phyloP scores from a whole-genome alignment of 2,329 filamentous ascomycete genomes.

The Penicillium fuscoglaucum region DNA sequence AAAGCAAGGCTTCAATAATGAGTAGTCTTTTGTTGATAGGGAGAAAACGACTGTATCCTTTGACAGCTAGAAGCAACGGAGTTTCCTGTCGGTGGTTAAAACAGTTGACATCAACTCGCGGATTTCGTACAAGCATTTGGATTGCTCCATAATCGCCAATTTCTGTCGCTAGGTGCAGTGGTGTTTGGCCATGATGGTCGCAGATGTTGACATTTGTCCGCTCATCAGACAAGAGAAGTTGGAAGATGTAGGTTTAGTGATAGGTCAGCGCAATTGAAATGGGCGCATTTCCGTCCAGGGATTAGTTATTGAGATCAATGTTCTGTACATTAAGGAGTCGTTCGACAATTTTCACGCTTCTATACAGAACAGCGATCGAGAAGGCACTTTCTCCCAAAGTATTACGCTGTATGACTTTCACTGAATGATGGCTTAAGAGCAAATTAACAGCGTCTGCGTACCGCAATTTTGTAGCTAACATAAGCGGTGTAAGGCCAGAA shows the following conservation, averaged over 20 bases:
- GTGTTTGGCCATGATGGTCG: slow-evolving; percentile 1
- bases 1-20: slow-evolving; percentile 3
- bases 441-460: slow-evolving; percentile 1
- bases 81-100: neutral
- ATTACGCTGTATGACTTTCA: neutral
- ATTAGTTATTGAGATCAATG: slow-evolving; percentile 1
- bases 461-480: slow-evolving; percentile 1
- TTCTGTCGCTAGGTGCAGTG: neutral
- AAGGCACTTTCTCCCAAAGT: slow-evolving; percentile 1
- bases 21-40: neutral
- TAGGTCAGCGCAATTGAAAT: neutral
- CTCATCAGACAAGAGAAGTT: slow-evolving; percentile 1
- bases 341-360: neutral
- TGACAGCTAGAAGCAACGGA: neutral
- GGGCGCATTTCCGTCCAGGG: neutral
- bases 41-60: neutral
- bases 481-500: slow-evolving; percentile 1
- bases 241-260: neutral
- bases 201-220: slow-evolving; percentile 1
- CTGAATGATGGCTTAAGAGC: slow-evolving; percentile 4
- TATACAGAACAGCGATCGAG: neutral
- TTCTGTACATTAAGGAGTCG: neutral
- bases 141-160: slow-evolving; percentile 3
- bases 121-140: slow-evolving; percentile 1
- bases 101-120: slow-evolving; percentile 1